These are phyloP conservation scores for Colletotrichum tropicicola DNA, from an alignment of 2,329 filamentous ascomycete genomes.

Conservation along the genomic window DNA sequence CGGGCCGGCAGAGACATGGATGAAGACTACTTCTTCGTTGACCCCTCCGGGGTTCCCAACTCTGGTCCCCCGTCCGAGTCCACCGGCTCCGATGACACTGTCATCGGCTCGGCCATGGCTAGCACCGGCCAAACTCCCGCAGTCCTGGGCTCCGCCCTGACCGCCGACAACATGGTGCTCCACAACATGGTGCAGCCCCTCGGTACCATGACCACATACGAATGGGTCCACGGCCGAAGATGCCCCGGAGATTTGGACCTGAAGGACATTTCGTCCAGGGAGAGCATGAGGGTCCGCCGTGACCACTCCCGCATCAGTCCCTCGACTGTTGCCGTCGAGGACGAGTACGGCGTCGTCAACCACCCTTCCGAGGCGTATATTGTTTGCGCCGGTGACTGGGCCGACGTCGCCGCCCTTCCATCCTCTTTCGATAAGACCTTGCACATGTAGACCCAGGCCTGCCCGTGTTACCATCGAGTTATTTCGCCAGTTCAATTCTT, in stretches of 20 bases:
- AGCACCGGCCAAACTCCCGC: not conserved
- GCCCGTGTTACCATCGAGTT: not conserved
- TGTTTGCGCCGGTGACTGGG: conserved; percentile 20
- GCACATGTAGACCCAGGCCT: not conserved
- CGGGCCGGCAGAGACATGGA: not conserved
- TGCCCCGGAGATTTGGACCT: conserved; percentile 16
- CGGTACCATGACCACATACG: conserved; percentile 1
- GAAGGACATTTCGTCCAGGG: conserved; percentile 21
- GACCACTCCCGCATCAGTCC: conserved; percentile 5
- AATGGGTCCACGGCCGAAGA: conserved; percentile 12
- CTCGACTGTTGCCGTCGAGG: not conserved
- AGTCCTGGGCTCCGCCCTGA: not conserved
- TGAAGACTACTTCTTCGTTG: not conserved
- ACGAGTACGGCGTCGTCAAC: conserved; percentile 17
- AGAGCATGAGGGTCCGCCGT: conserved; percentile 18
- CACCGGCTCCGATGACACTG: conserved; percentile 13
- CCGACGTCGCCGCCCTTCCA: conserved; percentile 4
- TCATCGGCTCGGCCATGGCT: not conserved
- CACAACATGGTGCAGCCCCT: conserved; percentile 3
- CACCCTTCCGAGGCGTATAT: conserved; percentile 17
- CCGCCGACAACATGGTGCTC: conserved; percentile 11
- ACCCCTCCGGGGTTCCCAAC: not conserved
- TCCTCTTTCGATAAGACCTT: not conserved
- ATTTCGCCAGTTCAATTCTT: not conserved
- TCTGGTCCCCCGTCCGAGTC: not conserved